Base-by-base conservation (phyloP, 1,139 yeast species). In the Scheffersomyces titani region DNA sequence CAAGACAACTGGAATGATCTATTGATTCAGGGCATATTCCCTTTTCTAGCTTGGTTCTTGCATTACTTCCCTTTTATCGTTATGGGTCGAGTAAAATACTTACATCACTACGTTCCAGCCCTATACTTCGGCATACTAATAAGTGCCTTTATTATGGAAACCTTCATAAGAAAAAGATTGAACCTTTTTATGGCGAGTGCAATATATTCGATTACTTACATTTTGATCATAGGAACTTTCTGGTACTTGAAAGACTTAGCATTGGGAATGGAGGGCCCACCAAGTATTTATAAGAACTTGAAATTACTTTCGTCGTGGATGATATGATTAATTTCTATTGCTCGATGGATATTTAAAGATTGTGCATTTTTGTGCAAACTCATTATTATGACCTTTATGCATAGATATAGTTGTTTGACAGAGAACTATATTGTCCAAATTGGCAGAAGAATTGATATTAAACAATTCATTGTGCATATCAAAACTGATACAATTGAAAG, bases 51-150 rank as follows among this genome's bases (percentile, higher is more conserved):
- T 1, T 74, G 77, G 77, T 11, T 70, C 21, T 59, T 73, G n/a
- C 76, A 74, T 54, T 74, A 66, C 55, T 53, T 65, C 40, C 78
- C 78, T 1, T 74, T 74, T 55, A 66, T 73, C 5, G 50, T 68
- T 19, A 74, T 74, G 78, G 75, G 75, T 6, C 61, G 78, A 45
- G 77, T 74, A 16, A 74, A 72, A 6, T 74, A 74, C 54, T 62
- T 74, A 45, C 78, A 74, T 60, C 78, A 74, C 56, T 74, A 74
- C 52, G 76, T 70, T 20, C 78, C 77, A 1, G 78, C 78, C 2
- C 63, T 69, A 45, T 74, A 72, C 57, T 74, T 74, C 60, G 76
- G 74, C 45, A 74, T 72, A 6, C 69, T 74, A 52, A 63, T 70
- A 2, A 59, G 67, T 46, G 83, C 79, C 0, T 80, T 69, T 55